These are phyloP conservation scores for Zea mays DNA, from an alignment of 176 grass and related monocot genomes.

Conservation along the genomic window DNA sequence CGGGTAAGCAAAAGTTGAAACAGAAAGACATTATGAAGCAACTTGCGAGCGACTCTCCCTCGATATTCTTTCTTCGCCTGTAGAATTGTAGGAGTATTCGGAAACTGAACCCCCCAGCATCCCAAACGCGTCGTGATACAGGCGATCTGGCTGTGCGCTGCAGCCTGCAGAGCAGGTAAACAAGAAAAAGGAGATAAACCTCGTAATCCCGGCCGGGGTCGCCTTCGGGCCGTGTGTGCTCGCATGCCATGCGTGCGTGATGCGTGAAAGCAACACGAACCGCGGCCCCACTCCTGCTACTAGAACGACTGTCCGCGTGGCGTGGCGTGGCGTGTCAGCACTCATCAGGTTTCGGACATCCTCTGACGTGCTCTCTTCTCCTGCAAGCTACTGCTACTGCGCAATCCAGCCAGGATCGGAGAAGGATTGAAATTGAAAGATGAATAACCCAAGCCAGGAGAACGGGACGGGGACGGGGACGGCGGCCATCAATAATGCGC, in stretches of 20 bases:
- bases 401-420: too few relatives aligned
- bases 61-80: neutral
- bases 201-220: neutral
- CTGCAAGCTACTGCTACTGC: too few relatives aligned
- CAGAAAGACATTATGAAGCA: neutral
- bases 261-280: slow-evolving; percentile 3
- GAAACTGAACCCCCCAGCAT: neutral
- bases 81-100: too few relatives aligned
- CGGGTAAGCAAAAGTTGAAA: neutral
- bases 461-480: neutral
- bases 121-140: neutral
- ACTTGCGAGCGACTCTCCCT: neutral
- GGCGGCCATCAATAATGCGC: neutral
- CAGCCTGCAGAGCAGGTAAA: too few relatives aligned
- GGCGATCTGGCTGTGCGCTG: too few relatives aligned
- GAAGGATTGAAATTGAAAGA: too few relatives aligned
- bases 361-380: neutral
- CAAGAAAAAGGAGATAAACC: too few relatives aligned
- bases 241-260: neutral
- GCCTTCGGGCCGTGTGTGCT: neutral
- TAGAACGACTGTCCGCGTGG: neutral
- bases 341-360: neutral
- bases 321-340: neutral
- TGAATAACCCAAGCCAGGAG: neutral
- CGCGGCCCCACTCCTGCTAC: neutral